These are phyloP conservation scores for Ascochyta pisi DNA, from an alignment of 2,329 filamentous ascomycete species.

Conservation along the genomic window DNA sequence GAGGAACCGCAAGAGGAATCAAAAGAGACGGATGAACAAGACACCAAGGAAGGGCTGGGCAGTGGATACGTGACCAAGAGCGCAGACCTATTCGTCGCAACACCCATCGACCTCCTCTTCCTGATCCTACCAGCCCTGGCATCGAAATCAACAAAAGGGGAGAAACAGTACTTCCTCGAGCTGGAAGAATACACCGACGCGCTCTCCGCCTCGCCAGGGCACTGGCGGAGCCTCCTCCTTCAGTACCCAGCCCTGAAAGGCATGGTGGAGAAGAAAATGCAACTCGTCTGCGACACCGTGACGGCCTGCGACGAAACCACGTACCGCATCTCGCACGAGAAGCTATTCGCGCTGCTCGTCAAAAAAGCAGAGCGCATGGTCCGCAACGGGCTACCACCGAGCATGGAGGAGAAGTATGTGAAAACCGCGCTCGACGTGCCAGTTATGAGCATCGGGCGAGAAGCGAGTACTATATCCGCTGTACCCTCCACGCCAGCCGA, in stretches of 20 bases:
- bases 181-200: constrained; percentile 76
- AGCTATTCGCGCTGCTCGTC: constrained; percentile 70
- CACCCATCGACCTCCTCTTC: constrained; percentile 84
- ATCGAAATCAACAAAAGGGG: constrained; percentile 53
- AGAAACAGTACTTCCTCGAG: constrained; percentile 70
- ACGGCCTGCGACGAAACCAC: constrained; percentile 84
- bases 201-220: constrained; percentile 61
- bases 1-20: constrained; percentile 8
- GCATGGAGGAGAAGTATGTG: constrained; percentile 87
- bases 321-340: constrained; percentile 78
- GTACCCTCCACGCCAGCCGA: constrained; percentile 19
- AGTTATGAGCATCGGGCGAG: constrained; percentile 70
- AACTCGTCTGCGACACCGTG: constrained; percentile 77
- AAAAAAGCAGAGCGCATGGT: constrained; percentile 75
- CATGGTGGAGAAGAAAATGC: constrained; percentile 70
- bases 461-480: constrained; percentile 54
- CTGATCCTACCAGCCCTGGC: constrained; percentile 76
- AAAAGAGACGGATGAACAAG: not conserved
- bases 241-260: constrained; percentile 48
- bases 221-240: constrained; percentile 64
- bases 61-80: constrained; percentile 67
- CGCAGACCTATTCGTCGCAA: constrained; percentile 82
- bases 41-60: constrained; percentile 18
- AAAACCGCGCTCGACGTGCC: constrained; percentile 77
- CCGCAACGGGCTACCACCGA: constrained; percentile 71